These are phyloP conservation scores for Akanthomyces uredinophilus DNA, from an alignment of 2,329 filamentous ascomycete genomes.

Conservation along the genomic window DNA sequence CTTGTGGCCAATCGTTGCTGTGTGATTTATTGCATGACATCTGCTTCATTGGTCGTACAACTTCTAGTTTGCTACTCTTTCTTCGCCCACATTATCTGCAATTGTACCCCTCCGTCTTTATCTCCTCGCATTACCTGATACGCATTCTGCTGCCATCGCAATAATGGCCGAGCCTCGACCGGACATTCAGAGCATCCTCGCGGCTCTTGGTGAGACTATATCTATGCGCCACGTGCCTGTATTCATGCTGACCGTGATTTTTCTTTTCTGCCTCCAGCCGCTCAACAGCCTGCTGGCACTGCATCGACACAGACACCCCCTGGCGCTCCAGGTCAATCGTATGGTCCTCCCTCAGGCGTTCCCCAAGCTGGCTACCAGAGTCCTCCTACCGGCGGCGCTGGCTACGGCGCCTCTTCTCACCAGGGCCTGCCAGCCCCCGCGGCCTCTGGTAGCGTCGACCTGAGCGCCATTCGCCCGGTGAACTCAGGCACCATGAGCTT, in stretches of 20 bases:
- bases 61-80: slow-evolving; percentile 1
- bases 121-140: not conserved
- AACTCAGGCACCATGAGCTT: slow-evolving; percentile 79
- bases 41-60: not conserved
- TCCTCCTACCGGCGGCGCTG: slow-evolving; percentile 31
- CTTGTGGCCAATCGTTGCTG: slow-evolving; percentile 6
- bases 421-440: slow-evolving; percentile 62
- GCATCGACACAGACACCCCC: slow-evolving; percentile 40
- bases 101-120: not conserved
- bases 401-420: slow-evolving; percentile 30
- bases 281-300: slow-evolving; percentile 38
- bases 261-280: slow-evolving; percentile 31
- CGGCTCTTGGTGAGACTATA: slow-evolving; percentile 40
- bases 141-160: not conserved
- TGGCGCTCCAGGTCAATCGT: slow-evolving; percentile 32
- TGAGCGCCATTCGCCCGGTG: slow-evolving; percentile 73
- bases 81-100: not conserved
- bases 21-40: slow-evolving; percentile 12
- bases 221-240: slow-evolving; percentile 1
- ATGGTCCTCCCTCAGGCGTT: slow-evolving; percentile 33
- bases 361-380: slow-evolving; percentile 30
- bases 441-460: slow-evolving; percentile 69
- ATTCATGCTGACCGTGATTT: slow-evolving; percentile 10
- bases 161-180: slow-evolving; percentile 30
- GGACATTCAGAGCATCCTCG: slow-evolving; percentile 43